These are phyloP conservation scores for Catenaria anguillulae DNA, from an alignment of 371 early-diverging fungal species.

Conservation along the genomic window DNA sequence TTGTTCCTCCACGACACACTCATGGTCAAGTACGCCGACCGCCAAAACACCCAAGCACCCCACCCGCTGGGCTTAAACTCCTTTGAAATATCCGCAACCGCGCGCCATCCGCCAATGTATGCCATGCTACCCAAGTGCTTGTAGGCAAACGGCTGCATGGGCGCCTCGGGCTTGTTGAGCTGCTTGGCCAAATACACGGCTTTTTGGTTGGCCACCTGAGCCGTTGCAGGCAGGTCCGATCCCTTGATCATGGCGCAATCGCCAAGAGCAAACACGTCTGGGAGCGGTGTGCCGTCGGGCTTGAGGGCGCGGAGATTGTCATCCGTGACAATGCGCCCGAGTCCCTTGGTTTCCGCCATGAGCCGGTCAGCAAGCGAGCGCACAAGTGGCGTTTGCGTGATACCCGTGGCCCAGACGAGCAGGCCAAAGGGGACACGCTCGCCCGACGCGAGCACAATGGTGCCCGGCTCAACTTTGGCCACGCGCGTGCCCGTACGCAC, in stretches of 20 bases:
- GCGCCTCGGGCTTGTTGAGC: slow-evolving; percentile 1
- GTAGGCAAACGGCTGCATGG: slow-evolving; percentile 41
- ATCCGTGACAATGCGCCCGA: slow-evolving; percentile 48
- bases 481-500: slow-evolving; percentile 60
- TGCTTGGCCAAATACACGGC: slow-evolving; percentile 45
- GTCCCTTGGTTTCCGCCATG: slow-evolving; percentile 13
- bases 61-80: slow-evolving; percentile 33
- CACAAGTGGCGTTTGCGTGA: slow-evolving; percentile 22
- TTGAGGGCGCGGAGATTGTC: slow-evolving; percentile 49
- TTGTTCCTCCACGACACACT: slow-evolving; percentile 55
- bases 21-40: slow-evolving; percentile 61
- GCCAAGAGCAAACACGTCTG: slow-evolving; percentile 60
- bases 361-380: slow-evolving; percentile 11
- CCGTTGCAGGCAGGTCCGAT: slow-evolving; percentile 58
- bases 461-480: slow-evolving; percentile 29
- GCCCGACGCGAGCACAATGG: slow-evolving; percentile 27
- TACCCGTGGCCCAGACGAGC: slow-evolving; percentile 38
- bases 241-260: slow-evolving; percentile 66
- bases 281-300: slow-evolving; percentile 29
- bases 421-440: slow-evolving; percentile 28
- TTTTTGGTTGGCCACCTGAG: slow-evolving; percentile 80
- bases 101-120: slow-evolving; percentile 38
- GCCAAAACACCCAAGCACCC: slow-evolving; percentile 59
- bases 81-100: slow-evolving; percentile 36
- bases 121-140: slow-evolving; percentile 55